Base-by-base conservation (phyloP, 805 yeast species). In the Pichia nanzhaoensis region DNA sequence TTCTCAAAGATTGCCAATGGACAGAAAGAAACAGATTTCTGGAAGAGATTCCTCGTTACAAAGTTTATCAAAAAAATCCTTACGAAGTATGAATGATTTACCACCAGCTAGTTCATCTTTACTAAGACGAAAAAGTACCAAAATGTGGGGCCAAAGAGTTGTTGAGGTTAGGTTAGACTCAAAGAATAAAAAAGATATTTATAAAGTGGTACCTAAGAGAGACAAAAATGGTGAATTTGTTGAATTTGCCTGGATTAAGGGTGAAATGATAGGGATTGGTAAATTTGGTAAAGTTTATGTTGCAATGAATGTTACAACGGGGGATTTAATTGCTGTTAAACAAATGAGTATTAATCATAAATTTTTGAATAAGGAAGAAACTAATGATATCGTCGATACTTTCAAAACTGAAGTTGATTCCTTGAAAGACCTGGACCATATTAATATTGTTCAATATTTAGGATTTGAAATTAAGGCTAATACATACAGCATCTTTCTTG, bases 301-400 rank as follows among this genome's bases (percentile, higher is more conserved):
- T 45, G 97, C 96, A 1, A 72, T 93, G 58, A 93, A 93, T 63
- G 90, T 89, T 16, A 93, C 98, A 1, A 88, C 96, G 0, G 98
- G 98, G 44, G 99, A 93, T 57, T 89, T 93, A 95, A 84, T 93
- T 68, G 99, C 99, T 0, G 99, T 93, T 2, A 93, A 93, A 59
- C 99, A 93, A 64, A 96, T 91, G 2, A 81, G 75, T 35, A 82
- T 83, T 12, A 81, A 86, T 1, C 51, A 57, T 3, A 63, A 66
- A 44, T 58, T 70, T 30, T 55, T 66, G 17, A 69, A 65, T 41
- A 68, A 70, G 39, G 68, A 71, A 20, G 73, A 75, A 41, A 66
- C 72, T 2, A 63, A 67, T 22, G 89, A 78, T 46, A 85, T 83
- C 2, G 74, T 88, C 37, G 93, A 83, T 43, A 95, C 96, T 0